Base-by-base conservation (phyloP, 441 rosid species). In the Gossypium gossypioides region DNA sequence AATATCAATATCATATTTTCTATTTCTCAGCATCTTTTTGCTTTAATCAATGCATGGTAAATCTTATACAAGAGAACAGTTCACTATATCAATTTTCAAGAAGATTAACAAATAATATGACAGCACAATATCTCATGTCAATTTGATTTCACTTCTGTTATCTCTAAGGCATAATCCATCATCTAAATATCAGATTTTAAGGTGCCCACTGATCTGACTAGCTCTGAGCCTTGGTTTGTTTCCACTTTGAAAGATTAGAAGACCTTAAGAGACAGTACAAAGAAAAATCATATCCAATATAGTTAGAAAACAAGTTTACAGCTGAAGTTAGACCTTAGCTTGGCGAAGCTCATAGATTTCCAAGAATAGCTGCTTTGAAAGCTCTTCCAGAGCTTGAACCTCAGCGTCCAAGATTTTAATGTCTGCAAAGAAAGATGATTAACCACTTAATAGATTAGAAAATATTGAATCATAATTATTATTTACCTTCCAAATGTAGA, bases 301-400 rank as follows among this genome's bases (percentile, higher is more conserved):
- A 24, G 25, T 51, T 51, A 51, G 9, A 27, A 68, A 9, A 68
- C 25, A 68, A 68, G 15, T 68, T 34, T 50, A 29, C 4, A 50
- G 46, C 24, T 13, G 72, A 68, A 70, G 72, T 76, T 8, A 79
- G 74, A 92, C 98, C 97, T 92, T 96, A 73, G 99, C 92, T 76
- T 91, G 96, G 76, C 92, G 97, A 82, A 96, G 98, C 85, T 96
- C 99, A 78, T 88, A 96, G 63, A 96, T 92, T 83, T 96, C 99
- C 88, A 96, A 78, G 85, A 96, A 96, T 32, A 96, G 86, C 83
- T 96, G 99, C 90, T 92, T 96, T 40, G 98, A 92, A 22, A 96
- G 91, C 85, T 92, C 98, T 77, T 92, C 99, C 68, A 92, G 83
- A 60, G 91, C 93, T 77, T 88, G 92, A 62, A 92, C 96, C 90